Evolutionary conservation across 139 green algal genomes (phyloP).

Genomic region (Picochlorum costavermella): DNA sequence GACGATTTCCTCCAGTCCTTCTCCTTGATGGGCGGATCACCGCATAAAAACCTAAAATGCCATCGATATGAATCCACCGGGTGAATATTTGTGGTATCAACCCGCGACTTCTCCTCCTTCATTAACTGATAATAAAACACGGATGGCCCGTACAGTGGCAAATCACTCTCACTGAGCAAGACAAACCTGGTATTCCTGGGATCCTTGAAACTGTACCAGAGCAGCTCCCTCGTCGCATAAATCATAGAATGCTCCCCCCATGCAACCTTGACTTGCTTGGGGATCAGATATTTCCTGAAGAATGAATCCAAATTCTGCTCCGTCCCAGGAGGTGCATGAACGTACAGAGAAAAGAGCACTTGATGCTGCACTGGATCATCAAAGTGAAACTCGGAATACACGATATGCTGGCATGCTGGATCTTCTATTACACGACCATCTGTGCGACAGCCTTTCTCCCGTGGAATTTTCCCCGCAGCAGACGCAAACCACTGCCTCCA

Average conservation of each 20-base stretch:
- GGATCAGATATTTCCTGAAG: constrained; percentile 6
- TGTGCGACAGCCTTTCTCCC: neutral
- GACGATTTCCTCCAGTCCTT: constrained; percentile 23
- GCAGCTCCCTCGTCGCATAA: constrained; percentile 1
- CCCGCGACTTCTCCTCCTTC: constrained; percentile 2
- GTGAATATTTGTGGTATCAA: neutral
- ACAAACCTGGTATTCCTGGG: constrained; percentile 9
- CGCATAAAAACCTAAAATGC: constrained; percentile 5
- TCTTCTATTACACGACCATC: neutral
- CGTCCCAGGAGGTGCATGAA: constrained; percentile 20
- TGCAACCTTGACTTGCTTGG: constrained; percentile 6
- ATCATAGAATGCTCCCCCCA: constrained; percentile 4
- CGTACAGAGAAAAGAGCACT: constrained; percentile 34
- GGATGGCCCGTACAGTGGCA: constrained; percentile 24
- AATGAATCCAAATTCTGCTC: neutral
- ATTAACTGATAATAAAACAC: constrained; percentile 23
- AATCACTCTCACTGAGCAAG: constrained; percentile 21
- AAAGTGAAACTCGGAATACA: neutral
- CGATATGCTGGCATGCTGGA: neutral
- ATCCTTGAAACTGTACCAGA: neutral
- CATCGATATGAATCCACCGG: constrained; percentile 12
- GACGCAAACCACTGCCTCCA: constrained; percentile 27
- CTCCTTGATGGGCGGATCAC: neutral
- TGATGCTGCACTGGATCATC: constrained; percentile 8
- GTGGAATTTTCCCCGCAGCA: constrained; percentile 19